Percentiles rank a stretch among this genome's conserved stretches.
These are phyloP conservation scores for Cylindricascospora bacillispora DNA, from an alignment of 1,139 yeast genomes.

Conservation along the genomic window DNA sequence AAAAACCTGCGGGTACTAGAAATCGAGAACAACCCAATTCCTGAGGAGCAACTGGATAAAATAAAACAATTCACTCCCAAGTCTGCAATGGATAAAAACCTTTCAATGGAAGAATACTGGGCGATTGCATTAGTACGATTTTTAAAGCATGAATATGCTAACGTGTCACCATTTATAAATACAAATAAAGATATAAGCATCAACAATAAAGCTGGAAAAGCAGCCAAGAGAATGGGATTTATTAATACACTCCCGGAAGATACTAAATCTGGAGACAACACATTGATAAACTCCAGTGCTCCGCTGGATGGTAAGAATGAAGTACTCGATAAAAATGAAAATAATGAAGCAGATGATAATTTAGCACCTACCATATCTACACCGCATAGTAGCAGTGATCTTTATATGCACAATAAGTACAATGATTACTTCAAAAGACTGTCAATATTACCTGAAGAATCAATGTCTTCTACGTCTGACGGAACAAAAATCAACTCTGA, in stretches of 20 bases:
- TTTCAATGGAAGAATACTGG: slow-evolving; percentile 22
- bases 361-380: slow-evolving; percentile 1
- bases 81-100: slow-evolving; percentile 6
- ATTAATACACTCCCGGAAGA: slow-evolving; percentile 30
- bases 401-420: slow-evolving; percentile 30
- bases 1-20: slow-evolving; percentile 52
- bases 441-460: slow-evolving; percentile 52
- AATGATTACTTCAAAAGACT: slow-evolving; percentile 62
- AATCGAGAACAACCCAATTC: slow-evolving; percentile 56
- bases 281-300: background rate
- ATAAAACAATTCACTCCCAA: slow-evolving; percentile 32
- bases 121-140: slow-evolving; percentile 21
- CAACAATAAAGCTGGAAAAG: slow-evolving; percentile 30
- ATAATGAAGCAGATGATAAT: slow-evolving; percentile 1
- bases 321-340: slow-evolving; percentile 4
- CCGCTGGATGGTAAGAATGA: background rate
- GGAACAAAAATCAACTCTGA: slow-evolving; percentile 5
- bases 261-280: slow-evolving; percentile 4
- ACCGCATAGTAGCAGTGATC: slow-evolving; percentile 9
- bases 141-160: no score
- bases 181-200: no score
- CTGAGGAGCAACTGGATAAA: slow-evolving; percentile 44
- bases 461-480: slow-evolving; percentile 8
- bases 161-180: slow-evolving; percentile 5
- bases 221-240: slow-evolving; percentile 62